A percentile compares a stretch with the other conserved stretches of the same genome.
Evolutionary conservation across 768 basidiomycete genomes (phyloP).

Genomic region (Leccinum uliginosum): DNA sequence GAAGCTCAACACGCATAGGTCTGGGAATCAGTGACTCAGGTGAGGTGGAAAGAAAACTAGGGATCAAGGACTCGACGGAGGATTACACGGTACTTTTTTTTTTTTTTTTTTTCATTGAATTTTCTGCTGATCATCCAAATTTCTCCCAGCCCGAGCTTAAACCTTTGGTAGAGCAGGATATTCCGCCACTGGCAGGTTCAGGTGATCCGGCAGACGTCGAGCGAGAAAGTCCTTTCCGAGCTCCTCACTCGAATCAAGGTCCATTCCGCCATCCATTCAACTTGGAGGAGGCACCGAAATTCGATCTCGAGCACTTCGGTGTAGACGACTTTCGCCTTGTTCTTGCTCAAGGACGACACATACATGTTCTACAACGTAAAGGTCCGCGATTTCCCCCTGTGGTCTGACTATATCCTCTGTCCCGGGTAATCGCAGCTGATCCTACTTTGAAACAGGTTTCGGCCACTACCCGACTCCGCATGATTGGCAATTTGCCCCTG

Average conservation of each 20-base stretch:
- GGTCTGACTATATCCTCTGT: no score
- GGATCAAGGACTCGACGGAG: constrained; percentile 88
- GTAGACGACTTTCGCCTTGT: no score
- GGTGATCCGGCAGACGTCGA: constrained; percentile 84
- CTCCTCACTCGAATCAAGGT: constrained; percentile 85
- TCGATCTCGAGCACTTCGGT: no score
- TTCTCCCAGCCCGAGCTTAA: constrained; percentile 65
- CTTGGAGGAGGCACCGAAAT: no score
- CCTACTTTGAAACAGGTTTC: no score
- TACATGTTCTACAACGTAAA: no score
- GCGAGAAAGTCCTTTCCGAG: constrained; percentile 75
- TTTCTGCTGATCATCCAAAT: constrained; percentile 1
- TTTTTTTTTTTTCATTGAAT: constrained; percentile 10
- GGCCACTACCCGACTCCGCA: no score
- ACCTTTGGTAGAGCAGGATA: constrained; percentile 71
- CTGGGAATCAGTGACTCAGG: constrained; percentile 92
- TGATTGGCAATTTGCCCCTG: no score
- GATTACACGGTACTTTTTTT: constrained; percentile 88
- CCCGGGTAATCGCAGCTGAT: no score
- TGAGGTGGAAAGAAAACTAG: constrained; percentile 79
- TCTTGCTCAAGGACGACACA: no score
- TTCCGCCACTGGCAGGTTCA: constrained; percentile 83
- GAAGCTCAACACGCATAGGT: no score
- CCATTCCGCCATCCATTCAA: neutral
- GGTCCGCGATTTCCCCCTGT: no score